Evolutionary conservation across 2,329 filamentous ascomycete genomes (phyloP).

Genomic region (Nannizzia gypsea): DNA sequence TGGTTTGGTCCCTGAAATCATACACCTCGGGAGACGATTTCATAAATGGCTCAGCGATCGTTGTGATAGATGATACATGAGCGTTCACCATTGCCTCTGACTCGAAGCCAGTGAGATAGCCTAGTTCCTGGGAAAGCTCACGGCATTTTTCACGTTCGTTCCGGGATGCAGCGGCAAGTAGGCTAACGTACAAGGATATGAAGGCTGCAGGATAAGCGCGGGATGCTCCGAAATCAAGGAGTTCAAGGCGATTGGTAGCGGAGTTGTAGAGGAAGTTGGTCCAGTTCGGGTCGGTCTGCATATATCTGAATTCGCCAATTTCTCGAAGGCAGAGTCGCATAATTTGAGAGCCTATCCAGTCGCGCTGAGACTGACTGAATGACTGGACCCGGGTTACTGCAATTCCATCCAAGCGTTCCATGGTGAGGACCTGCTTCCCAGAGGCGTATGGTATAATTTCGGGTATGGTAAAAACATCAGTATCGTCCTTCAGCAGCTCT

Average conservation of each 20-base stretch:
- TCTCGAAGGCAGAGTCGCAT: conserved; percentile 84
- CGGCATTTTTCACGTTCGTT: conserved; percentile 54
- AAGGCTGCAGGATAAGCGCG: conserved; percentile 74
- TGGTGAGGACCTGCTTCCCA: conserved; percentile 77
- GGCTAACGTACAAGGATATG: conserved; percentile 63
- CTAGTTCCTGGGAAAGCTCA: conserved; percentile 60
- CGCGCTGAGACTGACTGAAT: conserved; percentile 70
- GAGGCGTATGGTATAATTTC: conserved; percentile 66
- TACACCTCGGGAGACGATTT: conserved; percentile 67
- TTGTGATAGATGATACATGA: conserved; percentile 76
- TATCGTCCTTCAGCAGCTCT: conserved; percentile 61
- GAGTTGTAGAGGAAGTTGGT: conserved; percentile 94
- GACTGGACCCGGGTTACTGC: conserved; percentile 69
- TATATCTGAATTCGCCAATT: conserved; percentile 88
- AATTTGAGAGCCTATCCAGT: conserved; percentile 94
- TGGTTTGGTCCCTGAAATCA: conserved; percentile 88
- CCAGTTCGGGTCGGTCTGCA: conserved; percentile 99
- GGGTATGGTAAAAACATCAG: conserved; percentile 66
- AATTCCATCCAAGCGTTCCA: conserved; percentile 78
- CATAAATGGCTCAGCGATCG: conserved; percentile 83
- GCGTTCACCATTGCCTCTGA: conserved; percentile 77
- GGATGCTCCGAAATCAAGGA: conserved; percentile 90
- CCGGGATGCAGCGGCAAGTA: conserved; percentile 68
- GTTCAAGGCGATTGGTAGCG: conserved; percentile 58
- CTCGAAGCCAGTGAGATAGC: conserved; percentile 87